Percentiles rank a stretch among this genome's conserved stretches.
phyloP scores from a whole-genome alignment of 495 filamentous ascomycete genomes.

The Usnea hakonensis region DNA sequence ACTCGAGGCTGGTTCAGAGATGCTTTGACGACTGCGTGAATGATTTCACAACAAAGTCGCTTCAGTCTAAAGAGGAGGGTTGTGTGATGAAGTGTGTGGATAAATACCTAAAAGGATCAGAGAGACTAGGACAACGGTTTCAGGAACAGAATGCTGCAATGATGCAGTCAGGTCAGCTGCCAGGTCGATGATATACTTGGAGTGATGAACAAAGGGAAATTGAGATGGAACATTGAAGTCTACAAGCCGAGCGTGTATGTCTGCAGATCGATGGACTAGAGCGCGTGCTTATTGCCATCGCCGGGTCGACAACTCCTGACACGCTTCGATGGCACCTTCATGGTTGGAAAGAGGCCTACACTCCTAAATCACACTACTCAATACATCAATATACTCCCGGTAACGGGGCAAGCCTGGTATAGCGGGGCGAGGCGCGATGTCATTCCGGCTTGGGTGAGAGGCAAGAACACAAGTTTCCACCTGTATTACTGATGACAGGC shows the following conservation, averaged over 20 bases:
- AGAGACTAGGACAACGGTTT: conserved; percentile 82
- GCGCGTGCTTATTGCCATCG: neutral
- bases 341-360: neutral
- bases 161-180: conserved; percentile 59
- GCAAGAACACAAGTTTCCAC: neutral
- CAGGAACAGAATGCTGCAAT: conserved; percentile 88
- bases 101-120: conserved; percentile 84
- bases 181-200: conserved; percentile 31
- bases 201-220: neutral
- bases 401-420: neutral
- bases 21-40: conserved; percentile 97
- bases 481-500: neutral
- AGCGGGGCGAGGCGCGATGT: neutral
- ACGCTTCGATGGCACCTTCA: neutral
- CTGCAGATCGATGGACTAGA: neutral
- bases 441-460: neutral
- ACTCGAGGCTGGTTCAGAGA: conserved; percentile 86
- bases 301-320: neutral
- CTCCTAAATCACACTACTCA: neutral
- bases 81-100: conserved; percentile 91
- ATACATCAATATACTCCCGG: neutral
- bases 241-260: neutral
- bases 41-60: conserved; percentile 95
- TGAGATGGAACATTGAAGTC: neutral
- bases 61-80: conserved; percentile 74